Evolutionary conservation across 2,329 filamentous ascomycete genomes (phyloP).

Genomic region (Penicillium oxalicum): DNA sequence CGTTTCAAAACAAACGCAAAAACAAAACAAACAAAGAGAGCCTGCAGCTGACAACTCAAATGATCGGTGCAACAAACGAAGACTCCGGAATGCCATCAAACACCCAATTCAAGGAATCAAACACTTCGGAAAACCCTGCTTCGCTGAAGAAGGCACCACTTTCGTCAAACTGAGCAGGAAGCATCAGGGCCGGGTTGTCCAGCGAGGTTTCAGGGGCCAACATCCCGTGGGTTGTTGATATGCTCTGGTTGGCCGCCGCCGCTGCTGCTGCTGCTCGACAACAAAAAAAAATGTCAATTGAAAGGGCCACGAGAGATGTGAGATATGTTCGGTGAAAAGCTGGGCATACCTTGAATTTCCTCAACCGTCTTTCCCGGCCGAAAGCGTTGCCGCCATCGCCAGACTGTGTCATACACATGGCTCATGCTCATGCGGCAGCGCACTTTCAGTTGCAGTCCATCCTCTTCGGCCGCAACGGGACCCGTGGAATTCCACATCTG

Average conservation of each 20-base stretch:
- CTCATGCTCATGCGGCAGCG: constrained; percentile 61
- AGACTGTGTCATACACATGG: constrained; percentile 60
- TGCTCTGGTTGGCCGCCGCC: constrained; percentile 33
- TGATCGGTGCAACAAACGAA: constrained; percentile 39
- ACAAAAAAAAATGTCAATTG: too few relatives aligned
- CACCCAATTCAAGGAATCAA: constrained; percentile 89
- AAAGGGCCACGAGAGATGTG: background rate
- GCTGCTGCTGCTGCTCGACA: background rate
- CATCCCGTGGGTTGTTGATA: constrained; percentile 23
- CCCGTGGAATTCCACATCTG: constrained; percentile 55
- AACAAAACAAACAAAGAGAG: too few relatives aligned
- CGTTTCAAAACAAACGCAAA: too few relatives aligned
- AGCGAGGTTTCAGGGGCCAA: constrained; percentile 27
- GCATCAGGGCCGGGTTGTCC: constrained; percentile 28
- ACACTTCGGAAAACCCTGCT: constrained; percentile 62
- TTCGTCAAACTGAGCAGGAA: constrained; percentile 33
- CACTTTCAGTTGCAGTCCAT: constrained; percentile 53
- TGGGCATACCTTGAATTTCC: constrained; percentile 60
- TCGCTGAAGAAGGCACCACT: constrained; percentile 34
- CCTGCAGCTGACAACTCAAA: too few relatives aligned
- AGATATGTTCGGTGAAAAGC: too few relatives aligned
- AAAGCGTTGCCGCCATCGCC: constrained; percentile 59
- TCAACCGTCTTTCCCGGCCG: constrained; percentile 56
- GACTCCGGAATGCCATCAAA: constrained; percentile 74
- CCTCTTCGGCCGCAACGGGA: constrained; percentile 29